phyloP scores from a whole-genome alignment of 2,329 filamentous ascomycete genomes.

The Talaromyces pinophilus region DNA sequence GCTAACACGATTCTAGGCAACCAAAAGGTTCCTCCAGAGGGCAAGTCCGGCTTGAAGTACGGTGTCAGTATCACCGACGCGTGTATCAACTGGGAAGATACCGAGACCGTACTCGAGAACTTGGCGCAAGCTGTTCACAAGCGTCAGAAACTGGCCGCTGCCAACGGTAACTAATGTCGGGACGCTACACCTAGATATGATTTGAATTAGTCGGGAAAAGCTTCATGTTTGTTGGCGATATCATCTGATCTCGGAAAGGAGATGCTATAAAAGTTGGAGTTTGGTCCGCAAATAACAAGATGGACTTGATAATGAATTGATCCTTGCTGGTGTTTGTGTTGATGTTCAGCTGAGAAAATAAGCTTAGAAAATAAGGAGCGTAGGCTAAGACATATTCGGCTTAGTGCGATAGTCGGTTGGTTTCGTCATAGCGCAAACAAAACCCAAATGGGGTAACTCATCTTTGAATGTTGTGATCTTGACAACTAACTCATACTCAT shows the following conservation, averaged over 20 bases:
- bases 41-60: slow-evolving; percentile 81
- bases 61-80: slow-evolving; percentile 97
- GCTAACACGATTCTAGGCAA: slow-evolving; percentile 52
- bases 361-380: neutral
- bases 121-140: slow-evolving; percentile 79
- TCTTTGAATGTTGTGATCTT: slow-evolving; percentile 11
- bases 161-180: slow-evolving; percentile 20
- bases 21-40: slow-evolving; percentile 89
- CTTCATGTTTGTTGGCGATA: neutral
- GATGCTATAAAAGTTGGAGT: neutral
- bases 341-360: neutral
- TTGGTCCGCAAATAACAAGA: neutral
- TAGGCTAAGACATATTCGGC: neutral
- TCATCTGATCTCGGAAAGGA: neutral
- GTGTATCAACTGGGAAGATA: slow-evolving; percentile 93
- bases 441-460: slow-evolving; percentile 4
- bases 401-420: neutral
- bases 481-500: neutral
- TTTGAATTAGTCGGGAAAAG: neutral
- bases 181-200: neutral
- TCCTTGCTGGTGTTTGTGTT: neutral
- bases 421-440: slow-evolving; percentile 18
- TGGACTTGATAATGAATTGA: neutral
- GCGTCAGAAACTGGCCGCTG: slow-evolving; percentile 57
- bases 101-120: slow-evolving; percentile 71